These are phyloP conservation scores for Sporothrix variecibatus DNA, from an alignment of 2,329 filamentous ascomycete species.

Conservation along the genomic window DNA sequence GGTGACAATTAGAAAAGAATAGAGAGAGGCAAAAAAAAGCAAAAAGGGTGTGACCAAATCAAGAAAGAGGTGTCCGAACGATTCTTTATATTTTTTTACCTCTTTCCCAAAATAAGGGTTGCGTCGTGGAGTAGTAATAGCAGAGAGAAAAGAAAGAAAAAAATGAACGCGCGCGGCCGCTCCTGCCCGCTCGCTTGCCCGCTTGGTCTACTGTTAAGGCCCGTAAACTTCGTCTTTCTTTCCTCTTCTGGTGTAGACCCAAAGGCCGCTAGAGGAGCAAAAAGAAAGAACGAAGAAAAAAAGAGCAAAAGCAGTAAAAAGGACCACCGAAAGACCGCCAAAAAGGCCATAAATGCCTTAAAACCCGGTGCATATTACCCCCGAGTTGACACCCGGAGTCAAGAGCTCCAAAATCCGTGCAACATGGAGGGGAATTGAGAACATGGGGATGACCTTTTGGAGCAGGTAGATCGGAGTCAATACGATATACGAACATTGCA, in stretches of 20 bases:
- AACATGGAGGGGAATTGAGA: background rate
- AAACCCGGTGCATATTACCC: background rate
- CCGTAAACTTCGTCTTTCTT: background rate
- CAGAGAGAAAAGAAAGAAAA: background rate
- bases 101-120: background rate
- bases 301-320: background rate
- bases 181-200: background rate
- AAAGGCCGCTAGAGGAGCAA: background rate
- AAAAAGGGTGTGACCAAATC: background rate
- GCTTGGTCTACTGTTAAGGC: background rate
- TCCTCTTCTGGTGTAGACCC: background rate
- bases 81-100: background rate
- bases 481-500: background rate
- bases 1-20: background rate
- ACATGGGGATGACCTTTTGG: background rate
- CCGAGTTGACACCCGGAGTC: background rate
- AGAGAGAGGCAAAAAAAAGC: background rate
- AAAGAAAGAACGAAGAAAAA: background rate
- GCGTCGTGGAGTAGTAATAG: background rate
- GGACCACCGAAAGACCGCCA: background rate
- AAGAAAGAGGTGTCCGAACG: background rate
- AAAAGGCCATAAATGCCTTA: background rate
- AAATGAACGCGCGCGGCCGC: background rate
- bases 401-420: slow-evolving; percentile 8
- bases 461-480: background rate